A percentile compares a stretch with the other conserved stretches of the same genome.
phyloP scores from a whole-genome alignment of 805 yeast species.

The Saccharomycopsis fibuligera region DNA sequence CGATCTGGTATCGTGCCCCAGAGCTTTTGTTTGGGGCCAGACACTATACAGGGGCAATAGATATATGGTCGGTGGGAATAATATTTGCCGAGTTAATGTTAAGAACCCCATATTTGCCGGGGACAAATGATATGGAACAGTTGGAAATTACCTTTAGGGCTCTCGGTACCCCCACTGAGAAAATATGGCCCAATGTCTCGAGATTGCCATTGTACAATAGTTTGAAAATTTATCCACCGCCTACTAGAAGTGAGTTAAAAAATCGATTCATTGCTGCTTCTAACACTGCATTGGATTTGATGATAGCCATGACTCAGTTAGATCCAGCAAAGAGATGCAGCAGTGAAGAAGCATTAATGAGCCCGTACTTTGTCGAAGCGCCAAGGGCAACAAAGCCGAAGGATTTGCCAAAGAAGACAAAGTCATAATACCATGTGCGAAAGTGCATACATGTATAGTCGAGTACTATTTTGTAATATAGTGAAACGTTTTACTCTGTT shows the following conservation, averaged over 20 bases:
- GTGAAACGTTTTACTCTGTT: too few relatives aligned
- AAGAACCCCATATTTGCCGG: conserved; percentile 92
- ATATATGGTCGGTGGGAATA: conserved; percentile 94
- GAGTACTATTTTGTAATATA: too few relatives aligned
- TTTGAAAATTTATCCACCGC: conserved; percentile 72
- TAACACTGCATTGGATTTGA: conserved; percentile 69
- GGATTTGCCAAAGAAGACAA: conserved; percentile 46
- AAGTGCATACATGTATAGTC: too few relatives aligned
- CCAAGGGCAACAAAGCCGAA: conserved; percentile 72
- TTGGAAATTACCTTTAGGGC: conserved; percentile 91
- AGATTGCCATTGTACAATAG: conserved; percentile 71
- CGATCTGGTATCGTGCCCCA: conserved; percentile 97
- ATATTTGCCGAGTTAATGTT: conserved; percentile 95
- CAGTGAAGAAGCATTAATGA: conserved; percentile 55
- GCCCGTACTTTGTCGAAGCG: conserved; percentile 61
- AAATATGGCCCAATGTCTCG: conserved; percentile 85
- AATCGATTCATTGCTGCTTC: conserved; percentile 87
- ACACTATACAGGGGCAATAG: conserved; percentile 85
- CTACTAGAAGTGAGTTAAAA: conserved; percentile 71
- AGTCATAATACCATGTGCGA: too few relatives aligned
- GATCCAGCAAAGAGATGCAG: conserved; percentile 73
- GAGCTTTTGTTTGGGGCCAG: conserved; percentile 84
- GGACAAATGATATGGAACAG: conserved; percentile 85
- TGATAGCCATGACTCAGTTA: conserved; percentile 65
- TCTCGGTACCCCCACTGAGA: conserved; percentile 91